These are phyloP conservation scores for Jasminum sambac DNA, from an alignment of 257 asterid species.

Conservation along the genomic window DNA sequence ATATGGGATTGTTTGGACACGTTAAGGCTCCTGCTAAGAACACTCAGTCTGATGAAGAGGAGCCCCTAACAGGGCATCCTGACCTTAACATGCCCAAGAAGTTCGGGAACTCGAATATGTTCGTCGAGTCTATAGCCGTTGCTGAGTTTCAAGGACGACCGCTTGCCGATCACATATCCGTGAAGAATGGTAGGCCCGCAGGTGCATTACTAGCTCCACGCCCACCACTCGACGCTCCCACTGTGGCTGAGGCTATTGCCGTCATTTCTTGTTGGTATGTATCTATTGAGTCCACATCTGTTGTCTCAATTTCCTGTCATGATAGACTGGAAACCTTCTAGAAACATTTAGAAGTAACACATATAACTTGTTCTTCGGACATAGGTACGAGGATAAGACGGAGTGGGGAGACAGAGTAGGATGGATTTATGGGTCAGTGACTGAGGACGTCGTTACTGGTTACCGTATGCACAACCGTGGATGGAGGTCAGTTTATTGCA, in stretches of 20 bases:
- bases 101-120: slow-evolving; percentile 85
- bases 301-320: too few relatives aligned
- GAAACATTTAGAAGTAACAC: not conserved
- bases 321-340: not conserved
- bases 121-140: slow-evolving; percentile 74
- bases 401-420: slow-evolving; percentile 99
- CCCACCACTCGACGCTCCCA: slow-evolving; percentile 85
- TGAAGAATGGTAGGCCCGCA: slow-evolving; percentile 89
- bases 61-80: slow-evolving; percentile 68
- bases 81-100: slow-evolving; percentile 69
- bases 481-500: slow-evolving; percentile 91
- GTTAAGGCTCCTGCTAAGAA: slow-evolving; percentile 46
- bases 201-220: slow-evolving; percentile 82
- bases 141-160: slow-evolving; percentile 97
- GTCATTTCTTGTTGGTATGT: slow-evolving; percentile 91
- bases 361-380: not conserved
- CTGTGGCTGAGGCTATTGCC: slow-evolving; percentile 96
- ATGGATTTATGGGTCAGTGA: slow-evolving; percentile 96
- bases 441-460: slow-evolving; percentile 97
- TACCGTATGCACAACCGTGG: slow-evolving; percentile 99
- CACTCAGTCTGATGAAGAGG: slow-evolving; percentile 57
- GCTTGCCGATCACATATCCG: slow-evolving; percentile 79
- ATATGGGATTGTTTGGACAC: slow-evolving; percentile 66
- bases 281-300: too few relatives aligned
- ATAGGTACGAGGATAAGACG: slow-evolving; percentile 89